A percentile compares a stretch with the other conserved stretches of the same genome.
Conservation (phyloP, 257 asterid genomes). For the Solanum sejunctum region DNA sequence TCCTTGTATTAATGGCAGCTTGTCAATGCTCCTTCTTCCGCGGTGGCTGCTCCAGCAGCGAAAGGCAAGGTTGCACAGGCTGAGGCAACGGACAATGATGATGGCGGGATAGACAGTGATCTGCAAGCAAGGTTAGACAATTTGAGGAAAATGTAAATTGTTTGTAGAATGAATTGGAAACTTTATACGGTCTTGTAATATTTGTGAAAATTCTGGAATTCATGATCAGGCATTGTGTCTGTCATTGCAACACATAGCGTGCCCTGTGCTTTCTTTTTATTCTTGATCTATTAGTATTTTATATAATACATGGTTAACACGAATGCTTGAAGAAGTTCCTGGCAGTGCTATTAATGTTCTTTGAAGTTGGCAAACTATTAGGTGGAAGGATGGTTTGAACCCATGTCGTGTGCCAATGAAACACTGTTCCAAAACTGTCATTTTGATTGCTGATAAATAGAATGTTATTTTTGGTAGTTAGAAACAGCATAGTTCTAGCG, state of each 20-base stretch:
- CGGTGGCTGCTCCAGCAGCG: constrained; percentile 82
- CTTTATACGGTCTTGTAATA: constrained; percentile 24
- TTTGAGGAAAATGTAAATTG: constrained; percentile 70
- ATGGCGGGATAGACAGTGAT: constrained; percentile 83
- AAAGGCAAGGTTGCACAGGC: constrained; percentile 78
- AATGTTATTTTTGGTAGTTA: no score
- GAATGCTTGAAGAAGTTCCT: neutral
- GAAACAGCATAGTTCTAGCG: neutral
- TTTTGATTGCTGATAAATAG: neutral
- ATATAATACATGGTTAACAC: neutral
- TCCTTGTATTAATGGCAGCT: constrained; percentile 34
- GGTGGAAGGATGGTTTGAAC: neutral
- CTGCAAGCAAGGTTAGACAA: constrained; percentile 98
- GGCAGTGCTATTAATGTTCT: neutral
- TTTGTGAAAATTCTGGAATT: constrained; percentile 11
- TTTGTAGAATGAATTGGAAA: constrained; percentile 1
- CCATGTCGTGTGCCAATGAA: neutral
- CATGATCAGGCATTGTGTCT: constrained; percentile 21
- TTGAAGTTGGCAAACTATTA: neutral
- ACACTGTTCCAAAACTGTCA: neutral
- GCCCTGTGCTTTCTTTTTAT: neutral
- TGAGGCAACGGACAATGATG: constrained; percentile 74
- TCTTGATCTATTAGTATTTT: neutral
- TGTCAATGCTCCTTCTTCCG: constrained; percentile 76
- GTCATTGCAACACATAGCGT: neutral